Percentiles rank a stretch among this genome's conserved stretches.
Evolutionary conservation across 2,329 filamentous ascomycete genomes (phyloP).

Genomic region (Pseudocercospora fuligena): DNA sequence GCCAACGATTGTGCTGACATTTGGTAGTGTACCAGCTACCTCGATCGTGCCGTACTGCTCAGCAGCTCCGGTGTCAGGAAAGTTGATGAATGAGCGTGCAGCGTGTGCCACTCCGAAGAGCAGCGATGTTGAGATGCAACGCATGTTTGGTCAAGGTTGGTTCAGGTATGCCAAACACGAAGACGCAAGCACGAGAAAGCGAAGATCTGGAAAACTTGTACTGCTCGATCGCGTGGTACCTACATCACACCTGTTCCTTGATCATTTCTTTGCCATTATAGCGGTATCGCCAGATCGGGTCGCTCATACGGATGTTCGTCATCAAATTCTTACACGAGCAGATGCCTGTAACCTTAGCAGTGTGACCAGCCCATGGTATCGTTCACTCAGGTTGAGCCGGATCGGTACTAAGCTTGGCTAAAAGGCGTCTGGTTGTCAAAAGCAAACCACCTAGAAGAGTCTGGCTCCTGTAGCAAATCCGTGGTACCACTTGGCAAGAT

Average conservation of each 20-base stretch:
- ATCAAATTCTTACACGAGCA: not conserved
- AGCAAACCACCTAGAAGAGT: not conserved
- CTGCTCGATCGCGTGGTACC: not conserved
- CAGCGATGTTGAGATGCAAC: slow-evolving; percentile 5
- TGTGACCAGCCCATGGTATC: not conserved
- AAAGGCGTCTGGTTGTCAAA: not conserved
- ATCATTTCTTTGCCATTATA: not conserved
- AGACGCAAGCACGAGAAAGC: not conserved
- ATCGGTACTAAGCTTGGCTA: not conserved
- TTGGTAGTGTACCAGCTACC: slow-evolving; percentile 19
- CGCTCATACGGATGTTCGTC: not conserved
- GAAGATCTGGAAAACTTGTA: not conserved
- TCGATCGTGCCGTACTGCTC: slow-evolving; percentile 25
- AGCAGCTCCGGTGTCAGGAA: slow-evolving; percentile 24
- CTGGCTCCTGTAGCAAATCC: not conserved
- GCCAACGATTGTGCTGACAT: slow-evolving; percentile 21
- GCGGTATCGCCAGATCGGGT: not conserved
- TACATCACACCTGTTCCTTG: not conserved
- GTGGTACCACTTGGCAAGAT: not conserved
- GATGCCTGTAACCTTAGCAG: not conserved
- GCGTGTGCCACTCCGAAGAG: slow-evolving; percentile 22
- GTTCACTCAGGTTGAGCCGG: not conserved
- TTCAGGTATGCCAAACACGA: not conserved
- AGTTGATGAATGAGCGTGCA: slow-evolving; percentile 24
- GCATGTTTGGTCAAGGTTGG: slow-evolving; percentile 12